Conservation (phyloP, 2,329 filamentous ascomycete species). For the Phaeosphaeria sp. region DNA sequence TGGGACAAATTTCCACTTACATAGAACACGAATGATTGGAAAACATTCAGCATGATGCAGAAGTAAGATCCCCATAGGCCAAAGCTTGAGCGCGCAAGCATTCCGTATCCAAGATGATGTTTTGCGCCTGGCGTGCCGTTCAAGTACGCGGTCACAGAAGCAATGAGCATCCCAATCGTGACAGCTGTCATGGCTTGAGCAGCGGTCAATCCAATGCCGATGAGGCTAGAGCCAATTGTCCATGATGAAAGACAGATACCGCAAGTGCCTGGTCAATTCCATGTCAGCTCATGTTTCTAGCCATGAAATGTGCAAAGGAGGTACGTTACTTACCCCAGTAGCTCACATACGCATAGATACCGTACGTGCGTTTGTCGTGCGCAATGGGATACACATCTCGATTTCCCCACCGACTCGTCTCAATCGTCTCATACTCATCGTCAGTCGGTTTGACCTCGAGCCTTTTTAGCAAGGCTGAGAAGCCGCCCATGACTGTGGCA, state of each 20-base stretch:
- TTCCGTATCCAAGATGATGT: conserved; percentile 23
- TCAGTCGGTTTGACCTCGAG: conserved; percentile 21
- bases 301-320: background rate
- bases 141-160: conserved; percentile 18
- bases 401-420: conserved; percentile 23
- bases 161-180: conserved; percentile 19
- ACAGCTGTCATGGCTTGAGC: conserved; percentile 12
- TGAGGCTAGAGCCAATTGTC: conserved; percentile 19
- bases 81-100: conserved; percentile 22
- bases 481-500: conserved; percentile 1
- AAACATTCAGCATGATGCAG: conserved; percentile 26
- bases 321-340: conserved; percentile 14
- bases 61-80: conserved; percentile 28
- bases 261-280: conserved; percentile 10
- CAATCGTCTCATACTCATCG: conserved; percentile 20
- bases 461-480: conserved; percentile 10
- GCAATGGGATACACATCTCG: conserved; percentile 23
- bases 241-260: conserved; percentile 19
- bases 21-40: conserved; percentile 24
- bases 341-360: conserved; percentile 15
- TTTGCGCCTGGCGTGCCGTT: conserved; percentile 19
- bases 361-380: conserved; percentile 21
- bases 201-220: conserved; percentile 20
- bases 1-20: background rate
- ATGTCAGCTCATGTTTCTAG: background rate